These are phyloP conservation scores for Didymella glomerata DNA, from an alignment of 2,329 filamentous ascomycete species.

Conservation along the genomic window DNA sequence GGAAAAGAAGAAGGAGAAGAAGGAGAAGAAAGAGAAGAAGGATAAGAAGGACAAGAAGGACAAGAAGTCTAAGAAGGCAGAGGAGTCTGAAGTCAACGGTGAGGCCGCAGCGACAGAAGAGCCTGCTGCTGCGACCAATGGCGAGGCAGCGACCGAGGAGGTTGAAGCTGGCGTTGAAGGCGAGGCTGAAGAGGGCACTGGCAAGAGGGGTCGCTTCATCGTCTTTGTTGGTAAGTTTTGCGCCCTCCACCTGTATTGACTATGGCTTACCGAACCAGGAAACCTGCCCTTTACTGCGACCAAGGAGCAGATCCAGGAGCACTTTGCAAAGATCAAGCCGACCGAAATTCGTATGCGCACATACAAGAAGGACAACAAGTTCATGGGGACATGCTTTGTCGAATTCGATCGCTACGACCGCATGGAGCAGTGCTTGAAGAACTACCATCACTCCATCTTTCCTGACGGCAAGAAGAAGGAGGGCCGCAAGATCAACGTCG, in stretches of 20 bases:
- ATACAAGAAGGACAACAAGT: conserved; percentile 49
- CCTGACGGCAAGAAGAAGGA: conserved; percentile 64
- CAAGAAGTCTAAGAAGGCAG: conserved; percentile 33
- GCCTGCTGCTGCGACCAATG: conserved; percentile 28
- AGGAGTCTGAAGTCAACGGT: conserved; percentile 24
- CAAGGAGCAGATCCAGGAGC: conserved; percentile 70
- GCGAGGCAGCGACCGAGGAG: conserved; percentile 27
- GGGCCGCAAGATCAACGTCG: conserved; percentile 85
- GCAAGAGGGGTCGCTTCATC: conserved; percentile 70
- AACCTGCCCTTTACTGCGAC: conserved; percentile 90
- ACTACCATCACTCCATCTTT: conserved; percentile 88
- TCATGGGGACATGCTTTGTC: conserved; percentile 64
- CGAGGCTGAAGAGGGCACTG: conserved; percentile 30
- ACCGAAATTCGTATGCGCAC: conserved; percentile 66
- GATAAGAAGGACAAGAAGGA: conserved; percentile 41
- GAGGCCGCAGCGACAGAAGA: conserved; percentile 25
- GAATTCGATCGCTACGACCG: conserved; percentile 87
- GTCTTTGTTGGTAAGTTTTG: conserved; percentile 72
- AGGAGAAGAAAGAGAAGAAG: conserved; percentile 28
- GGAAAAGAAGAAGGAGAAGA: conserved; percentile 38
- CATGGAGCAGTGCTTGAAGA: conserved; percentile 91
- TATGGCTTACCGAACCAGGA: conserved; percentile 58
- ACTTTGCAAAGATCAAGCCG: conserved; percentile 81
- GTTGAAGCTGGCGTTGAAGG: conserved; percentile 21
- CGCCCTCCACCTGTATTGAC: neutral